phyloP scores from a whole-genome alignment of 371 early-diverging fungal species.

The Ecytonucleospora hepatopenaei region DNA sequence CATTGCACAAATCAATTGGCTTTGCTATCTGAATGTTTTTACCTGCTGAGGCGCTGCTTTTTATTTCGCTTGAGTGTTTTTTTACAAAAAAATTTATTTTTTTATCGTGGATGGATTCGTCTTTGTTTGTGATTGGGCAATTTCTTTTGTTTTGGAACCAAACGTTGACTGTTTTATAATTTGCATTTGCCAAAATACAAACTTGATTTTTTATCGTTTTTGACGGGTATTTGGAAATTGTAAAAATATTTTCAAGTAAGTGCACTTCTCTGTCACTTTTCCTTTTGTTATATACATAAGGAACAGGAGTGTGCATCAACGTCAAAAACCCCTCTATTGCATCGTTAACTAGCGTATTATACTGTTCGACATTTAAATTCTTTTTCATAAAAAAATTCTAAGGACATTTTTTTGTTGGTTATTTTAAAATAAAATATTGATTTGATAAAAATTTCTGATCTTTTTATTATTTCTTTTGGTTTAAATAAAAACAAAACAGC shows the following conservation, averaged over 20 bases:
- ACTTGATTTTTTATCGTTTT: constrained; percentile 11
- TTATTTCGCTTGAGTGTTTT: not conserved
- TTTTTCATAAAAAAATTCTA: no score
- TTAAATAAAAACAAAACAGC: no score
- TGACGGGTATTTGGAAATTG: constrained; percentile 13
- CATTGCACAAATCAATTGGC: no score
- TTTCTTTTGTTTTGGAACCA: constrained; percentile 31
- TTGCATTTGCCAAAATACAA: not conserved
- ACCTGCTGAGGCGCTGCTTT: no score
- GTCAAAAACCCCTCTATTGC: not conserved
- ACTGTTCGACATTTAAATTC: not conserved
- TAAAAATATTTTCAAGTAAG: constrained; percentile 12
- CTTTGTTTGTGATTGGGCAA: not conserved
- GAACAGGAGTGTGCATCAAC: not conserved
- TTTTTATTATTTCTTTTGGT: no score
- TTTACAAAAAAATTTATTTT: not conserved
- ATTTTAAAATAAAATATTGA: no score
- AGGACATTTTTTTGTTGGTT: no score
- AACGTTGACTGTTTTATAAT: constrained; percentile 17
- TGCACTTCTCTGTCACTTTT: constrained; percentile 14
- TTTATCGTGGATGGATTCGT: not conserved
- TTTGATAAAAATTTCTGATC: no score
- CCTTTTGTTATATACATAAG: constrained; percentile 3
- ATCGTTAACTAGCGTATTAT: not conserved
- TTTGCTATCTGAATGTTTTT: no score